Base-by-base conservation (phyloP, 768 basidiomycete genomes). In the Sporobolomyces phaffii region DNA sequence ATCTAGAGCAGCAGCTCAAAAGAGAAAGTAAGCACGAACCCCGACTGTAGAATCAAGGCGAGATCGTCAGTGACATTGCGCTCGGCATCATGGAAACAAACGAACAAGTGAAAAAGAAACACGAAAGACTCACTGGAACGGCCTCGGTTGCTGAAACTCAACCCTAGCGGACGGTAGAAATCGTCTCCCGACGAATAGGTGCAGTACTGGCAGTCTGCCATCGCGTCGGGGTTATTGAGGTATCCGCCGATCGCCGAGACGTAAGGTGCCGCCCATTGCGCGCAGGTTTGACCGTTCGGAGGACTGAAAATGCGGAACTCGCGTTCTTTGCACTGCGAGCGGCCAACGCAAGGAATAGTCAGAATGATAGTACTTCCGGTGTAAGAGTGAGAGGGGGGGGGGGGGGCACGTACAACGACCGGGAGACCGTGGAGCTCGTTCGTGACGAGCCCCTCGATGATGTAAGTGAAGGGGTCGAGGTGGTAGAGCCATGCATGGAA, bases 401-500 rank as follows among this genome's bases (percentile, higher is more conserved):
- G 47, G 40, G 31, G 44, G 43, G 18, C 26, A 41, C 63, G 41
- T 33, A 64, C 63, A 24, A 63, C 75, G 65, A 91, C 86, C 0
- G 73, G 70, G 24, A 90, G 80, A 14, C 85, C 88, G 73, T 88
- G 84, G 14, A 92, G 80, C 72, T 89, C 89, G 7, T 87, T 90
- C 0, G 87, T 83, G 34, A 90, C 78, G 81, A 91, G 86, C 22
- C 89, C 84, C 9, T 85, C 81, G 29, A 90, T 77, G 15, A 84
- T 80, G 28, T 87, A 83, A 0, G 87, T 89, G 76, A 85, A 88
- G 0, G 89, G 89, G 54, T 77, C 64, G 11, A 76, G 68, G 50
- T 85, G 81, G 77, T 91, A 91, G 20, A 90, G 77, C 88, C 89
- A 91, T n/a, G 80, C 81, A 68, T 83, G 79, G 87, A 87, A 89